Evolutionary conservation across 106 monocot species (phyloP).

Genomic region (Dioscorea zingiberensis): DNA sequence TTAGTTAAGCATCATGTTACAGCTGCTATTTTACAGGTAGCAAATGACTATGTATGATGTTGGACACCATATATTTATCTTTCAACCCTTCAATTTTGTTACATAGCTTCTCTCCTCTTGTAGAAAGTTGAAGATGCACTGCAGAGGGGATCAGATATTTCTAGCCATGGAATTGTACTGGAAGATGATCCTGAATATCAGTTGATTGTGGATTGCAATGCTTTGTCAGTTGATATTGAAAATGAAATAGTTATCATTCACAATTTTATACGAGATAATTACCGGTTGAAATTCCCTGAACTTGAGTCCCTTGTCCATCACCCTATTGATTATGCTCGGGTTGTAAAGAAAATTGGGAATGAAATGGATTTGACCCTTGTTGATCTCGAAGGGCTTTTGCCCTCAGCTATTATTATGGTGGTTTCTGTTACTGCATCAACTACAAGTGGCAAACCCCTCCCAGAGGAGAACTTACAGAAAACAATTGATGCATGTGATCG

Average conservation of each 20-base stretch:
- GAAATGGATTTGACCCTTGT: constrained; percentile 90
- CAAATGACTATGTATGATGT: background rate
- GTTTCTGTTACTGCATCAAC: constrained; percentile 98
- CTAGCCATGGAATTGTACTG: constrained; percentile 39
- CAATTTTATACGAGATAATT: constrained; percentile 97
- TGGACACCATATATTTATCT: constrained; percentile 6
- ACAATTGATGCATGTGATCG: constrained; percentile 92
- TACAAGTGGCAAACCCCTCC: constrained; percentile 87
- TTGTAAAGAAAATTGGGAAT: constrained; percentile 98
- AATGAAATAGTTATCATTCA: constrained; percentile 97
- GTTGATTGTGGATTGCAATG: constrained; percentile 93
- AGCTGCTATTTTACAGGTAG: background rate
- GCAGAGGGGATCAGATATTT: constrained; percentile 53
- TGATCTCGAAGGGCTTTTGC: constrained; percentile 91
- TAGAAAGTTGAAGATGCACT: constrained; percentile 97
- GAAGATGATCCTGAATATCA: constrained; percentile 98
- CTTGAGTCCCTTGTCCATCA: constrained; percentile 97
- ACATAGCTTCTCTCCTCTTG: constrained; percentile 6
- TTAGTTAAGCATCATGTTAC: background rate
- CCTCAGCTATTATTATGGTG: constrained; percentile 98
- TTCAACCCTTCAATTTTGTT: constrained; percentile 3
- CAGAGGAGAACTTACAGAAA: constrained; percentile 77
- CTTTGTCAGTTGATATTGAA: constrained; percentile 93
- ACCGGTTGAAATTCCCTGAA: constrained; percentile 89
- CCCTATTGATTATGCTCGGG: constrained; percentile 91